Base-by-base conservation (phyloP, 495 filamentous ascomycete genomes). In the Penicillium fimorum region DNA sequence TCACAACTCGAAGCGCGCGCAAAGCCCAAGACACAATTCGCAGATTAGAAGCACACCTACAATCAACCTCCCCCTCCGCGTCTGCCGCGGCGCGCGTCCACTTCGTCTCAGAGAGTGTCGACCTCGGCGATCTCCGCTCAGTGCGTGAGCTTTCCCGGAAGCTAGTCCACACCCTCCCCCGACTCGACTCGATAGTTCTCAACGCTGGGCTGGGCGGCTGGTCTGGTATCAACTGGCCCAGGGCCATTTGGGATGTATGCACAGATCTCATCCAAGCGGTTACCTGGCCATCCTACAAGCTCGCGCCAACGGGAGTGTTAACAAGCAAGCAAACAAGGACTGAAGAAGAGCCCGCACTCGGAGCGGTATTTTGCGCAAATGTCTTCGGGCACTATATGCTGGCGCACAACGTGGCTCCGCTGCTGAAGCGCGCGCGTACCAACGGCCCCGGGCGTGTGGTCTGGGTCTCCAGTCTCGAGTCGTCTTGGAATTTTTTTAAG, bases 351-450 rank as follows among this genome's bases (percentile, higher is more conserved):
- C 82, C 84, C 1, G 72, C 76, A 1, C 72, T 97, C 0, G 95
- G 91, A 3, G 74, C 86, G 49, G 82, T 97, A 7, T 98, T 97
- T 70, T 88, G 86, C 69, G 85, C 91, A 49, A 97, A 97, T 65
- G 82, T 96, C 29, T 96, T 98, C 65, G 94, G 95, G 1, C 94
- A 97, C 72, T 97, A 98, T 68, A 75, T 97, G 59, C 87, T 98
- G 18, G 82, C 82, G 17, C 92, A 96, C 67, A 86, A 86, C 54
- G 78, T 96, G 3, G 75, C 85, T 50, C 86, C 90, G 1, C 77
- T 96, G 9, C 78, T 97, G 43, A 82, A 70, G 51, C 63, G 75
- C 15, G 75, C 80, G 9, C 75, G 73, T 2, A 66, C 75, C 0
- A 65, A 69, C 32, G 69, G 72, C 37, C 78, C 47, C 5, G 84